Conservation (phyloP, 768 basidiomycete species). For the Russula abietina region DNA sequence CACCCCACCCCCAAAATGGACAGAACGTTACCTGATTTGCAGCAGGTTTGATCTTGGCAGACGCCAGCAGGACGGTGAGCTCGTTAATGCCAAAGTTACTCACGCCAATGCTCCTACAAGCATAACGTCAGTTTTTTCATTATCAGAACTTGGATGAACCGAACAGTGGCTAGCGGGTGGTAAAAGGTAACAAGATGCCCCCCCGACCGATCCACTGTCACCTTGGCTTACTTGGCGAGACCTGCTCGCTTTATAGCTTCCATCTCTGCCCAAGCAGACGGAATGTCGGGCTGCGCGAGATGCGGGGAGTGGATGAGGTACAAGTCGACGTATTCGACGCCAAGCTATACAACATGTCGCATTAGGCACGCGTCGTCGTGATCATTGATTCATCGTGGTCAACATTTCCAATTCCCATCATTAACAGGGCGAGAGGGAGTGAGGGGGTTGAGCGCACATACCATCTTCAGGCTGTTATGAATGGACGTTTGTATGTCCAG, state of each 20-base stretch:
- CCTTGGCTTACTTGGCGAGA: conserved; percentile 45
- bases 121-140: background rate
- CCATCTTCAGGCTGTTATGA: conserved; percentile 44
- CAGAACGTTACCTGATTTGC: conserved; percentile 53
- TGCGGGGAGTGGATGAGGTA: conserved; percentile 63
- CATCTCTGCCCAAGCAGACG: conserved; percentile 57
- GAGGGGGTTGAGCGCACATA: conserved; percentile 35
- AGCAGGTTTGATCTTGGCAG: conserved; percentile 56
- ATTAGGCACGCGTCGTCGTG: background rate
- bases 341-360: conserved; percentile 40
- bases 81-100: conserved; percentile 59
- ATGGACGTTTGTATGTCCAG: conserved; percentile 52
- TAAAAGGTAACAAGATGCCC: background rate
- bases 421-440: background rate
- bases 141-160: background rate
- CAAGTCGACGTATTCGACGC: conserved; percentile 58
- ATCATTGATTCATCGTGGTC: background rate
- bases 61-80: conserved; percentile 48
- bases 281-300: conserved; percentile 51
- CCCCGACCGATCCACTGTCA: background rate
- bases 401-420: background rate
- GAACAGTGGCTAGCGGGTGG: background rate
- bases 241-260: conserved; percentile 53
- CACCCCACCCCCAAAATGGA: background rate
- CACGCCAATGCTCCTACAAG: conserved; percentile 59